phyloP scores from a whole-genome alignment of 1,284 basidiomycete species.

The Ganoderma multipileum region DNA sequence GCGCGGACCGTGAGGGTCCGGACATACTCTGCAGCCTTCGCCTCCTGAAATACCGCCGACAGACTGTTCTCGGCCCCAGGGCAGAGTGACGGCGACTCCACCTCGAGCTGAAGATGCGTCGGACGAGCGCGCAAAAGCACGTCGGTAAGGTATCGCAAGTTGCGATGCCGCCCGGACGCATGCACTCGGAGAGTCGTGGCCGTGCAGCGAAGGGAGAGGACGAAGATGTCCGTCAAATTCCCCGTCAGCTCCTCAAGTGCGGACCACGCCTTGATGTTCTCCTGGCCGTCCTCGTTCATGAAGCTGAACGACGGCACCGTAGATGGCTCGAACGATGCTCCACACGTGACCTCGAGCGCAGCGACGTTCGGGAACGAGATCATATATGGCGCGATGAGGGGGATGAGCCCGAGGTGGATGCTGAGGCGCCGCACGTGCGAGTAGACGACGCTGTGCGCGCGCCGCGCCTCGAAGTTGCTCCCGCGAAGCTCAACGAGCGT shows the following conservation, averaged over 20 bases:
- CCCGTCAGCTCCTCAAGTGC: slow-evolving; percentile 11
- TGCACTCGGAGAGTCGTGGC: neutral
- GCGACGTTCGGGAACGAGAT: slow-evolving; percentile 15
- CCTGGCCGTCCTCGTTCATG: slow-evolving; percentile 15
- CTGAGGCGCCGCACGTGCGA: slow-evolving; percentile 11
- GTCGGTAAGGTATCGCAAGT: slow-evolving; percentile 2
- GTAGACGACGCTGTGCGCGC: slow-evolving; percentile 1
- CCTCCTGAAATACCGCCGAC: neutral
- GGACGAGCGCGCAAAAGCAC: slow-evolving; percentile 9
- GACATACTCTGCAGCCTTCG: neutral
- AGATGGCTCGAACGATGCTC: slow-evolving; percentile 5
- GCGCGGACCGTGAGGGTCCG: neutral
- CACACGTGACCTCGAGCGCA: slow-evolving; percentile 11
- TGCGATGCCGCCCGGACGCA: neutral
- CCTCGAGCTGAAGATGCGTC: slow-evolving; percentile 3
- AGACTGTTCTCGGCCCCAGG: neutral
- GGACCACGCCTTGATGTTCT: slow-evolving; percentile 9
- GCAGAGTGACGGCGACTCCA: slow-evolving; percentile 3
- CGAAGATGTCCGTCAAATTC: slow-evolving; percentile 6
- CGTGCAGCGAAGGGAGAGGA: neutral
- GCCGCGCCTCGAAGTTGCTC: slow-evolving; percentile 11
- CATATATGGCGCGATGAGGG: slow-evolving; percentile 16
- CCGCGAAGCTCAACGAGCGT: slow-evolving; percentile 14
- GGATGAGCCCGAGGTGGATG: slow-evolving; percentile 9
- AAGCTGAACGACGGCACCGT: slow-evolving; percentile 12